phyloP scores from a whole-genome alignment of 768 basidiomycete species.

The Hericium alpestre region DNA sequence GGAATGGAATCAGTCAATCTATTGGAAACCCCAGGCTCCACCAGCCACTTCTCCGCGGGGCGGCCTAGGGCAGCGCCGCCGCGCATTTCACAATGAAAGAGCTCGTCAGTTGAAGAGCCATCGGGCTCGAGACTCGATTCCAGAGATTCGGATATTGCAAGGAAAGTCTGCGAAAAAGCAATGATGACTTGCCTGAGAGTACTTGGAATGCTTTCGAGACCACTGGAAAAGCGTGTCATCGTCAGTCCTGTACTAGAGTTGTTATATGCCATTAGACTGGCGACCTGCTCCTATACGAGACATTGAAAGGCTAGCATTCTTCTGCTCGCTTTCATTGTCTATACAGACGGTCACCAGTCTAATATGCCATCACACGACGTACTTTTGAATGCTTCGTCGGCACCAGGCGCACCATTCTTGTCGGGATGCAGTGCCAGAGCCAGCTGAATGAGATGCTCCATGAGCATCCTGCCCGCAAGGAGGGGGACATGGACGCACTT shows the following conservation, averaged over 20 bases:
- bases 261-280: background rate
- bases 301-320: too few species aligned
- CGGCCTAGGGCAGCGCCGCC: too few species aligned
- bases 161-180: background rate
- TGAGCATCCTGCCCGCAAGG: background rate
- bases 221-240: conserved; percentile 40
- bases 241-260: conserved; percentile 5
- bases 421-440: conserved; percentile 86
- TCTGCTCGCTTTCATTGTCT: too few species aligned
- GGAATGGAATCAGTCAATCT: background rate
- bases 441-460: conserved; percentile 35
- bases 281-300: too few species aligned
- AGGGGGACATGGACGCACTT: conserved; percentile 39
- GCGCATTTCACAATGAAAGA: too few species aligned
- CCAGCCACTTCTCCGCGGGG: too few species aligned
- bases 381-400: conserved; percentile 98
- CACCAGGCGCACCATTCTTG: conserved; percentile 94
- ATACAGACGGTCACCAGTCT: too few species aligned
- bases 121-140: too few species aligned
- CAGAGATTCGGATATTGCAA: too few species aligned
- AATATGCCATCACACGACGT: conserved; percentile 20
- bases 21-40: too few species aligned
- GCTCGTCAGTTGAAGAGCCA: too few species aligned
- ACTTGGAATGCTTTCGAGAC: conserved; percentile 97
- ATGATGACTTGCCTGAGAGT: conserved; percentile 49